Conservation (phyloP, 179 eudicot species). For the Gypsophila paniculata region DNA sequence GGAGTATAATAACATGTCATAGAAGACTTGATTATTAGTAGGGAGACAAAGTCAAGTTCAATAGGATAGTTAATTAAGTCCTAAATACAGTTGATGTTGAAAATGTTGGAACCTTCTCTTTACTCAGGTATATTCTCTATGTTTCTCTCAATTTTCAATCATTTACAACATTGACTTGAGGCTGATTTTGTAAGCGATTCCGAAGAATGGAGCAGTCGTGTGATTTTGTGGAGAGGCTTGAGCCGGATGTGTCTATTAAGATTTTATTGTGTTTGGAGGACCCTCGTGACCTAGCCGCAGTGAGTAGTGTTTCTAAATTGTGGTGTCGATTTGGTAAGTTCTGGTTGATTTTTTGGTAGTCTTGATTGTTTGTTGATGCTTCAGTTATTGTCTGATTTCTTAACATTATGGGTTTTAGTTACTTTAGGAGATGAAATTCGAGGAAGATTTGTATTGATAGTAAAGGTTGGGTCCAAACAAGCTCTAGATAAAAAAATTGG, state of each 20-base stretch:
- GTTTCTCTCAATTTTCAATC: no score
- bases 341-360: neutral
- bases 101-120: no score
- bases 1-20: no score
- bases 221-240: slow-evolving; percentile 47
- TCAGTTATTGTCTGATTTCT: neutral
- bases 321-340: slow-evolving; percentile 53
- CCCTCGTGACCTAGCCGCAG: slow-evolving; percentile 36
- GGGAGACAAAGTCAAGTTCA: no score
- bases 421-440: neutral
- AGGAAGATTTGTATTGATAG: no score
- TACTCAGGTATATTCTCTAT: no score
- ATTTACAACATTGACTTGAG: no score
- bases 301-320: slow-evolving; percentile 33
- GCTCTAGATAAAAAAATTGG: neutral
- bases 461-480: neutral
- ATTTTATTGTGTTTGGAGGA: slow-evolving; percentile 40
- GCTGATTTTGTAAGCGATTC: no score
- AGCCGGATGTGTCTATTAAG: slow-evolving; percentile 33
- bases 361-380: neutral
- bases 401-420: neutral
- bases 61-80: no score
- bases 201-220: slow-evolving; percentile 26
- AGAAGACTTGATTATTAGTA: no score
- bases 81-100: no score